Evolutionary conservation across 805 yeast species (phyloP).

Genomic region (Nakazawaea laoshanensis): DNA sequence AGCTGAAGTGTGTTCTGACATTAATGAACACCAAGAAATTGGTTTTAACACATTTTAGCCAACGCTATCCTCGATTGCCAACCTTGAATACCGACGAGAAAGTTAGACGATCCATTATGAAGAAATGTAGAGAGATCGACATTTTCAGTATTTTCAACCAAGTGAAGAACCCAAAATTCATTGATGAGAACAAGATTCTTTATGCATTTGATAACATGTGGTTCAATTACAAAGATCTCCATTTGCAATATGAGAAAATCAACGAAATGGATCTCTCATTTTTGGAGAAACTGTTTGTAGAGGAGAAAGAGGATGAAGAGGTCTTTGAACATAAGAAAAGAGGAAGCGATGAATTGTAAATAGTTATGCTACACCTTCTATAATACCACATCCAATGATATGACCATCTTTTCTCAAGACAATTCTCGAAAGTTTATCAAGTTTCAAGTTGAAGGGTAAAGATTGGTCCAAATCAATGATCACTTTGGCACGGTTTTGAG

Average conservation of each 20-base stretch:
- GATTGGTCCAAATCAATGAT: conserved; percentile 45
- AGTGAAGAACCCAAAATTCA: conserved; percentile 1
- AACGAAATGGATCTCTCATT: conserved; percentile 10
- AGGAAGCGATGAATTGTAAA: background rate
- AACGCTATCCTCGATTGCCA: conserved; percentile 62
- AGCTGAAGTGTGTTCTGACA: conserved; percentile 66
- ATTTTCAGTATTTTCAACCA: conserved; percentile 17
- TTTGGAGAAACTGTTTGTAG: conserved; percentile 11
- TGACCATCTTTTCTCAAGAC: conserved; percentile 63
- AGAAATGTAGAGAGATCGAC: conserved; percentile 1
- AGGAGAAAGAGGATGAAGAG: conserved; percentile 13
- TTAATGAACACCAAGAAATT: conserved; percentile 66
- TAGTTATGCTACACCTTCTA: conserved; percentile 32
- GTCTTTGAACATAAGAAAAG: background rate
- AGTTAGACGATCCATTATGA: conserved; percentile 15
- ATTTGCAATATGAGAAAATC: conserved; percentile 20
- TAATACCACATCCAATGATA: conserved; percentile 46
- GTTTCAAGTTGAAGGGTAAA: conserved; percentile 36
- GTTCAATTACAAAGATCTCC: conserved; percentile 34
- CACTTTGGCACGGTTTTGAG: conserved; percentile 52
- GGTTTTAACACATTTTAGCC: conserved; percentile 86
- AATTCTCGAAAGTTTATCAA: conserved; percentile 51
- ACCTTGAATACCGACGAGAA: conserved; percentile 16
- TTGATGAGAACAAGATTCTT: conserved; percentile 21
- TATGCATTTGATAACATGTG: conserved; percentile 66